Conservation (phyloP, 805 yeast genomes). For the Metschnikowia colocasiae region DNA sequence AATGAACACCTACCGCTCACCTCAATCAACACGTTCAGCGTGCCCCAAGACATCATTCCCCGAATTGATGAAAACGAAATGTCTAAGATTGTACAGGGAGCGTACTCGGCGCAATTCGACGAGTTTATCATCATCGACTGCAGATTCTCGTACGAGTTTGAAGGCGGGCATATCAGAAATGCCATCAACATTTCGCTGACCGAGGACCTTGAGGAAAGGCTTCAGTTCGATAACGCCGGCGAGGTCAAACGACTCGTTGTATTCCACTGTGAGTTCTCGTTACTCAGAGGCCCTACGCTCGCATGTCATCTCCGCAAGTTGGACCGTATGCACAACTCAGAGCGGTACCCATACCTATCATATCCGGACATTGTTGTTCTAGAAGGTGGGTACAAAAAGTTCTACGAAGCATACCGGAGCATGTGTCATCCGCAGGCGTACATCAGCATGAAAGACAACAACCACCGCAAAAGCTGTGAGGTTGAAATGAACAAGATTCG, state of each 20-base stretch:
- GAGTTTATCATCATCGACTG: conserved; percentile 72
- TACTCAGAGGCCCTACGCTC: conserved; percentile 91
- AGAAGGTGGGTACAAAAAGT: conserved; percentile 87
- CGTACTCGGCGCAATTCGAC: conserved; percentile 47
- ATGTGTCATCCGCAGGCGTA: conserved; percentile 76
- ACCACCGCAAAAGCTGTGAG: conserved; percentile 40
- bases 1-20: conserved; percentile 32
- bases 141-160: conserved; percentile 85
- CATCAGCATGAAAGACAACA: conserved; percentile 69
- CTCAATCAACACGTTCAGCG: conserved; percentile 27
- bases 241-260: conserved; percentile 50
- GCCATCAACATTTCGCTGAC: conserved; percentile 77
- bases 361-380: conserved; percentile 88
- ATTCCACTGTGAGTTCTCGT: conserved; percentile 93
- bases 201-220: conserved; percentile 57
- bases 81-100: conserved; percentile 55
- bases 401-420: conserved; percentile 54
- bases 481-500: conserved; percentile 42
- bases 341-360: conserved; percentile 72
- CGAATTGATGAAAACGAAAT: conserved; percentile 60
- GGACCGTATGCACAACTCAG: conserved; percentile 72
- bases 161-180: conserved; percentile 87
- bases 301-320: conserved; percentile 80
- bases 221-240: conserved; percentile 31
- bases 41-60: conserved; percentile 59